Evolutionary conservation across 1,284 basidiomycete genomes (phyloP).

Genomic region (Malassezia restricta): DNA sequence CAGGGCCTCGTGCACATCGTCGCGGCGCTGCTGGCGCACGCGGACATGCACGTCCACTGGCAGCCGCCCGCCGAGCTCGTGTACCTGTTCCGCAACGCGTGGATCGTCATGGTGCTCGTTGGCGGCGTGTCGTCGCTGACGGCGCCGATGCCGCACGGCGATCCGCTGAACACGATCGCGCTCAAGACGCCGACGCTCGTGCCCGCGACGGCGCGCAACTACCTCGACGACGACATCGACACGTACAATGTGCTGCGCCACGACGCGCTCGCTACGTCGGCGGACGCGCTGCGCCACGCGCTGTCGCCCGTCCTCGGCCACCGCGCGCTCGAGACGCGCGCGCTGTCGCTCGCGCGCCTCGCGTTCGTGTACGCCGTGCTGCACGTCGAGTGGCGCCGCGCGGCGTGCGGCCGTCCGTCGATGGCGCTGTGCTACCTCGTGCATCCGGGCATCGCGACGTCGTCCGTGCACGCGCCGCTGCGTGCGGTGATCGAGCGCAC

Average conservation of each 20-base stretch:
- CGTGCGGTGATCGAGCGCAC: slow-evolving; percentile 78
- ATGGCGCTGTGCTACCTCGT: slow-evolving; percentile 76
- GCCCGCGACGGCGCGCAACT: slow-evolving; percentile 69
- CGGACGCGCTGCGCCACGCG: slow-evolving; percentile 32
- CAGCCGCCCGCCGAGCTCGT: slow-evolving; percentile 58
- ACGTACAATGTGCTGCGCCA: slow-evolving; percentile 76
- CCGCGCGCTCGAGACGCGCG: slow-evolving; percentile 61
- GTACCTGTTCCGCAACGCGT: slow-evolving; percentile 77
- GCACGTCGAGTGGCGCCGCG: slow-evolving; percentile 77
- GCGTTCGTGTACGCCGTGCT: slow-evolving; percentile 78
- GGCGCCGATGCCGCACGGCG: slow-evolving; percentile 44
- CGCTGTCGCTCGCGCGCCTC: slow-evolving; percentile 67
- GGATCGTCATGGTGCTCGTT: slow-evolving; percentile 82
- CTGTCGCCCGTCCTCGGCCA: slow-evolving; percentile 54
- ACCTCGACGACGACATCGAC: slow-evolving; percentile 75
- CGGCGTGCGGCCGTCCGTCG: slow-evolving; percentile 65
- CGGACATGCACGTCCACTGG: slow-evolving; percentile 58
- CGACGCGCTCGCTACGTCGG: slow-evolving; percentile 17
- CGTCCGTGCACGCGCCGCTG: slow-evolving; percentile 59
- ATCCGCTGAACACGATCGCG: slow-evolving; percentile 61
- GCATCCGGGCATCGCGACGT: slow-evolving; percentile 71
- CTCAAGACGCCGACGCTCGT: slow-evolving; percentile 76
- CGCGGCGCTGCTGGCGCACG: slow-evolving; percentile 70
- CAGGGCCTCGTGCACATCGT: slow-evolving; percentile 65
- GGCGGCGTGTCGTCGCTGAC: background rate